A percentile compares a stretch with the other conserved stretches of the same genome.
Conservation (phyloP, 2,329 filamentous ascomycete genomes). For the Aureobasidium pullulans region DNA sequence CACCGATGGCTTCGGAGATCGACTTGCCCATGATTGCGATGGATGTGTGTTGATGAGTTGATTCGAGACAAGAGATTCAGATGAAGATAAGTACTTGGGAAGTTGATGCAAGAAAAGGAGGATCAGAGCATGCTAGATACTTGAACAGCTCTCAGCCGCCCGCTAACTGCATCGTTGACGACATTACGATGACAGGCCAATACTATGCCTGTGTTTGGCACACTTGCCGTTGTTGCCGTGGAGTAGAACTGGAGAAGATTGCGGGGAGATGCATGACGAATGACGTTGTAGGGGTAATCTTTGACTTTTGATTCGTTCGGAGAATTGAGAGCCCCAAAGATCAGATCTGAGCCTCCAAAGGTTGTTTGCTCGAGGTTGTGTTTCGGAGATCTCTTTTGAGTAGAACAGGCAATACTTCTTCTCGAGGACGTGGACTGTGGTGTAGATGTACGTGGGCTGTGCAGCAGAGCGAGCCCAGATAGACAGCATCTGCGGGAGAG, state of each 20-base stretch:
- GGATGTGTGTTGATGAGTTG: neutral
- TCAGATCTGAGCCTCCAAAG: no score
- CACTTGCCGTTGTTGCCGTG: neutral
- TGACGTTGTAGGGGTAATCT: neutral
- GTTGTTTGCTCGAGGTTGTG: no score
- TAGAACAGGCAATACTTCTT: no score
- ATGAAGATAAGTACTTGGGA: neutral
- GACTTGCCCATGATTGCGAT: constrained; percentile 14
- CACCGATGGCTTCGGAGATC: constrained; percentile 32
- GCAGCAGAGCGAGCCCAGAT: no score
- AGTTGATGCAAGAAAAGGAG: neutral
- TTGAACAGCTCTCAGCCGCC: no score
- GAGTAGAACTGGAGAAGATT: neutral
- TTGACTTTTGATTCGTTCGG: neutral
- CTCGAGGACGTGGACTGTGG: no score
- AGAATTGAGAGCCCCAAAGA: no score
- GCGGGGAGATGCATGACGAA: neutral
- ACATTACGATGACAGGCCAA: neutral
- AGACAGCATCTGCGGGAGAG: no score
- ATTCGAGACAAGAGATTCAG: neutral
- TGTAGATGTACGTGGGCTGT: no score
- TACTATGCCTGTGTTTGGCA: neutral
- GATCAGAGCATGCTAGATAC: no score
- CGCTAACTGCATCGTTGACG: neutral
- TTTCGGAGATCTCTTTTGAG: no score